Percentiles rank a stretch among this genome's conserved stretches.
phyloP scores from a whole-genome alignment of 2,329 filamentous ascomycete species.

The Pseudopithomyces chartarum region DNA sequence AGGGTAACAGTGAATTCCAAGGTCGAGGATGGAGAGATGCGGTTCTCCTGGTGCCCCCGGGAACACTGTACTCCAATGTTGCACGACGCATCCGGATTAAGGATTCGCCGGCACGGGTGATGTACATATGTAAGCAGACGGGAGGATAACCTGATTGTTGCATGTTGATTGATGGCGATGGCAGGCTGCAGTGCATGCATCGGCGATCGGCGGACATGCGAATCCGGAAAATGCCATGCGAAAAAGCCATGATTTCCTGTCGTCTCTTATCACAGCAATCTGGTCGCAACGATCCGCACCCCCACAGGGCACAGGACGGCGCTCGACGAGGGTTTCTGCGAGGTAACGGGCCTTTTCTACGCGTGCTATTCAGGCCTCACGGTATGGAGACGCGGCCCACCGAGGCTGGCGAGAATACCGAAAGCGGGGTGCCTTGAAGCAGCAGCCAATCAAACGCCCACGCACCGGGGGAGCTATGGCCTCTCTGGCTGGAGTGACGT shows the following conservation, averaged over 20 bases:
- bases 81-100: not conserved
- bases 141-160: not conserved
- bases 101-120: not conserved
- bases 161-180: not conserved
- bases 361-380: too few relatives aligned
- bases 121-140: not conserved
- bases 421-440: not conserved
- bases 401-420: not conserved
- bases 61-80: too few relatives aligned
- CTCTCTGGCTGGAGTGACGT: not conserved
- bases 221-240: not conserved
- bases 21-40: too few relatives aligned
- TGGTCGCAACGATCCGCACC: not conserved
- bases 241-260: not conserved
- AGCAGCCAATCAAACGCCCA: constrained; percentile 6
- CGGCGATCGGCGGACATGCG: constrained; percentile 1
- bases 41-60: too few relatives aligned
- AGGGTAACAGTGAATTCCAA: too few relatives aligned
- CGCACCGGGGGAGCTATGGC: constrained; percentile 7
- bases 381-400: not conserved
- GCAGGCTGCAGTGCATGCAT: not conserved
- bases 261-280: not conserved
- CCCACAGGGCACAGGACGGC: not conserved
- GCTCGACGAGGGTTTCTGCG: not conserved
- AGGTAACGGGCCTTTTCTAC: not conserved